phyloP scores from a whole-genome alignment of 2,329 filamentous ascomycete genomes.

The Pyrenochaeta sp. region DNA sequence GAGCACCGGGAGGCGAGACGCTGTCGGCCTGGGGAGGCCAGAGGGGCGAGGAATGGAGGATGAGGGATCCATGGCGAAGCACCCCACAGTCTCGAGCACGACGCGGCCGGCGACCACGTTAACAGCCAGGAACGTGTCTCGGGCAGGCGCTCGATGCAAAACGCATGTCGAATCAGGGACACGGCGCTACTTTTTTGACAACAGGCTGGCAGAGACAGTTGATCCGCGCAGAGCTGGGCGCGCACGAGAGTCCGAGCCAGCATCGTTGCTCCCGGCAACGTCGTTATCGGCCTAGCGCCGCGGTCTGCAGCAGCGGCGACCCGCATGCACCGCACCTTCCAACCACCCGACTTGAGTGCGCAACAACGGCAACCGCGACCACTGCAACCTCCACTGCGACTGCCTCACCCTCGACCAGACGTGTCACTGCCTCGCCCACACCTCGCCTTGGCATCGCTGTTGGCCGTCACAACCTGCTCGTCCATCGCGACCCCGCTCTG shows the following conservation, averaged over 20 bases:
- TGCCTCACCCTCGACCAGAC: too few species aligned
- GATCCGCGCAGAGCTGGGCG: too few species aligned
- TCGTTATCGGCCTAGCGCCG: too few species aligned
- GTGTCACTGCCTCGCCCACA: too few species aligned
- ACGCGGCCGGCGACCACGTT: slow-evolving; percentile 15
- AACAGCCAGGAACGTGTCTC: slow-evolving; percentile 14
- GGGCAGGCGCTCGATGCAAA: slow-evolving; percentile 7
- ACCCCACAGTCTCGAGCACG: slow-evolving; percentile 14
- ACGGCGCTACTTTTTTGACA: slow-evolving; percentile 6
- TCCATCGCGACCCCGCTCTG: slow-evolving; percentile 23
- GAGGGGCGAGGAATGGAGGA: slow-evolving; percentile 39
- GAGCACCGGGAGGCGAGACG: slow-evolving; percentile 62
- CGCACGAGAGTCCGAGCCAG: slow-evolving; percentile 16
- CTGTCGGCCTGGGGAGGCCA: slow-evolving; percentile 55
- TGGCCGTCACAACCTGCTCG: slow-evolving; percentile 4
- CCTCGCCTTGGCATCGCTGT: too few species aligned
- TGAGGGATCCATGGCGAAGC: slow-evolving; percentile 43
- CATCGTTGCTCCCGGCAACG: too few species aligned
- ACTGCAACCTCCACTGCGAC: too few species aligned
- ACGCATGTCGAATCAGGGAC: slow-evolving; percentile 16
- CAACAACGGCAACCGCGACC: too few species aligned
- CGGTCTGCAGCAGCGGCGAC: too few species aligned
- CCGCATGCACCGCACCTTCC: too few species aligned
- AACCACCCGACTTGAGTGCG: too few species aligned
- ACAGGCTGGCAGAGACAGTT: too few species aligned